These are phyloP conservation scores for Ogataea neopini DNA, from an alignment of 805 yeast genomes.

Conservation along the genomic window DNA sequence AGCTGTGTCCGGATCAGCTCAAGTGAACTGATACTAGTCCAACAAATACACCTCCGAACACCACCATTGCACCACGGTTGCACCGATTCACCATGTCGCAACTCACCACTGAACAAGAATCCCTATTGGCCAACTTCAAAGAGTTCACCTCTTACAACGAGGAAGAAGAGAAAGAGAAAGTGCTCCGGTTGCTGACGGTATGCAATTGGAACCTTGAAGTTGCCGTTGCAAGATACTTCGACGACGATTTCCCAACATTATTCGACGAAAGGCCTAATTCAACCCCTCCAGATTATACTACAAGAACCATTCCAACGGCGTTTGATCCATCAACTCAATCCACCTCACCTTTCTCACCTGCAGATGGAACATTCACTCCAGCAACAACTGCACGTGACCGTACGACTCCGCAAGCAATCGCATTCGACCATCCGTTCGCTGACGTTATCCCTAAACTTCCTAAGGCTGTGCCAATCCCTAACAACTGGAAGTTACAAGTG, in stretches of 20 bases:
- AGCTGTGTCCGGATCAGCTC: background rate
- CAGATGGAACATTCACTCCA: conserved; percentile 8
- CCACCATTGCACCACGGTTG: background rate
- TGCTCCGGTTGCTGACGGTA: conserved; percentile 47
- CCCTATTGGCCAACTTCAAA: conserved; percentile 48
- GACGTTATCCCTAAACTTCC: conserved; percentile 37
- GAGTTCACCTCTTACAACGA: conserved; percentile 48
- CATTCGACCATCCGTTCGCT: conserved; percentile 26
- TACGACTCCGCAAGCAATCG: conserved; percentile 18
- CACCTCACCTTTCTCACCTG: background rate
- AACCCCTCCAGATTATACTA: conserved; percentile 4
- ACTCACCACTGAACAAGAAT: conserved; percentile 40
- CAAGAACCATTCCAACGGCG: background rate
- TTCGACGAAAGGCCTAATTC: conserved; percentile 20
- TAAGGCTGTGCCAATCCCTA: conserved; percentile 37
- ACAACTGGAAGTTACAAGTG: conserved; percentile 38
- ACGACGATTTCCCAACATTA: conserved; percentile 45
- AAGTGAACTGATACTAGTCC: background rate
- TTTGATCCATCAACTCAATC: background rate
- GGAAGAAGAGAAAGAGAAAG: conserved; percentile 47
- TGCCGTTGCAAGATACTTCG: conserved; percentile 63
- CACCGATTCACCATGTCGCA: conserved; percentile 24
- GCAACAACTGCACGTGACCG: conserved; percentile 9
- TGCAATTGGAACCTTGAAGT: conserved; percentile 63
- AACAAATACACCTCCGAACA: background rate